Base-by-base conservation (phyloP, 768 basidiomycete species). In the Botryobasidium botryosum region DNA sequence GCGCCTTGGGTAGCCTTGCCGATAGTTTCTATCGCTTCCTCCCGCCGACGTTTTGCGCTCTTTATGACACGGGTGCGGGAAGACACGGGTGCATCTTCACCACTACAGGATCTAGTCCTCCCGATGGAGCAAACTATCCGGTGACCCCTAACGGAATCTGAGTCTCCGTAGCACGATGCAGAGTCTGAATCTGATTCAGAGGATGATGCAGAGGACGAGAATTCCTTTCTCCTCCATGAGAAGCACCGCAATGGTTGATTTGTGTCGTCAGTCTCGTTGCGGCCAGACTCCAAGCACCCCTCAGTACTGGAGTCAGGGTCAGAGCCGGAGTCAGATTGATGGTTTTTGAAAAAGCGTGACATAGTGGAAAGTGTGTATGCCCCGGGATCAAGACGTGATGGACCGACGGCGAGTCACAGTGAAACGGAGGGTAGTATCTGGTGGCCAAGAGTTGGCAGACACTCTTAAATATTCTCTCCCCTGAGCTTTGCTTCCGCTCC, bases 1-100 rank as follows among this genome's bases (percentile, higher is more conserved):
- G 80, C 90, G 58, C 97, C 97, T 37, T 92, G 86, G 67, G 97
- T 94, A 37, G 68, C 68, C 63, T 81, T 90, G 45, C 86, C 86
- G 3, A 80, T 81, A 1, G 75, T 75, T 61, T 96, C 91, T 76
- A 97, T 91, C 69, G 96, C 94, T 40, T 81, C 87, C 57, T 90
- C 61, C 43, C 91, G 71, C 61, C 85, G 90, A 61, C 90, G 85
- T 54, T 81, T 81, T 31, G 92, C 91, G 57, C 84, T 87, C 60
- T 86, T 75, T 52, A 84, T 79, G 39, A 82, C 72, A 28, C 77
- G 74, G 13, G 72, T 71, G 54, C 69, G 74, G 29, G 75, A 75
- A 27, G 63, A 61, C 44, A 64, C 64, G 42, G 78, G 81, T 17
- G 80, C 84, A 36, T 83, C 80, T 12, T 57, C 57, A 24, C 57